Base-by-base conservation (phyloP, 2,329 filamentous ascomycete species). In the Venturia pyrina region DNA sequence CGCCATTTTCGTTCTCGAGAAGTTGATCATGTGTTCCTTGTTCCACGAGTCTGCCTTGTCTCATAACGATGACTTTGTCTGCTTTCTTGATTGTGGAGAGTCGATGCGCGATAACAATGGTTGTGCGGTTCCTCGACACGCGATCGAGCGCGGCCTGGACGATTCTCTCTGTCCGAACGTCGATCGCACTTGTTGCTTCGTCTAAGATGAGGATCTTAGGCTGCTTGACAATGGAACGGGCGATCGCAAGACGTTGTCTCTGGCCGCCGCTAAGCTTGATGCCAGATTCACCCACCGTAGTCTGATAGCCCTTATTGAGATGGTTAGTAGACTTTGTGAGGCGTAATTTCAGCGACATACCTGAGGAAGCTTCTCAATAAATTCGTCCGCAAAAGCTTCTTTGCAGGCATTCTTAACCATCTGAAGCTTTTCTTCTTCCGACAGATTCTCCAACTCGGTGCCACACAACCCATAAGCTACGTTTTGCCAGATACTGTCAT, bases 221-320 rank as follows among this genome's bases (percentile, higher is more conserved):
- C 63, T 85, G 78, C 59, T 87, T 85, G 64, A 91, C 81, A 37
- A 91, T 86, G 13, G 87, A 87, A 8, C 89, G 81, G 0, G 89
- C 89, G 68, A 92, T 91, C 1, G 89, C 87, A 32, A 96, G 82
- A 5, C 91, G 85, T 73, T 96, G 91, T n/a, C 90, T 85, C 73
- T 96, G 91, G 0, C 91, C 91, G n/a, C 90, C 89, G 13, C 88
- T 91, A 1, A 96, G 78, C 72, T 90, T 91, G 61, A 89, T 87
- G 5, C 91, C 91, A 37, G 84, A 84, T 72, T 93, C 90, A 1
- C 91, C 91, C 1, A 95, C 90, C 10, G 83, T 76, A 0, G 90
- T 91, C 5, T 88, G 82, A 71, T 93, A 93, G 1, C 86, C 85
- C 78, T 89, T 46, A 32, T 21, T 61, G 5, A 62, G 56, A 44